Evolutionary conservation across 495 filamentous ascomycete genomes (phyloP).

Genomic region (Talaromyces wortmannii): DNA sequence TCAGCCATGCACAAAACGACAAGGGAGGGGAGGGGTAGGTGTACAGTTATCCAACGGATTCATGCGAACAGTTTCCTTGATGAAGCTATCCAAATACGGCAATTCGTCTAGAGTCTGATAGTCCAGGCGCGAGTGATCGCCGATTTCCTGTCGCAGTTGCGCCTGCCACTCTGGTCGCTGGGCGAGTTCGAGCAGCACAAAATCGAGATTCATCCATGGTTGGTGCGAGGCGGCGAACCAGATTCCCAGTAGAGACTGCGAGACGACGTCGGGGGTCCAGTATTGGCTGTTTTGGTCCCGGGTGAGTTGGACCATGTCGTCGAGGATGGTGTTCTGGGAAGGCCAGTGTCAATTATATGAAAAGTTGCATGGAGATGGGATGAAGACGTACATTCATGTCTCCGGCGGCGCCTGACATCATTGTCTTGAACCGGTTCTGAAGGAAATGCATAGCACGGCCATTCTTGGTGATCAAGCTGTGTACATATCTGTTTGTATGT

Average conservation of each 20-base stretch:
- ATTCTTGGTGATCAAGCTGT: neutral
- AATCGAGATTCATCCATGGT: constrained; percentile 9
- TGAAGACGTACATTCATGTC: no score
- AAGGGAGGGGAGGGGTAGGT: neutral
- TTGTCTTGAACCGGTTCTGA: neutral
- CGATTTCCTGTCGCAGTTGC: constrained; percentile 6
- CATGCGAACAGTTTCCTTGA: neutral
- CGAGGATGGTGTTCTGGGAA: neutral
- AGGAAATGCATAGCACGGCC: constrained; percentile 2
- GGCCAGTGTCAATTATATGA: neutral
- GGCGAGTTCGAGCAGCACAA: constrained; percentile 2
- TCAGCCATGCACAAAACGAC: neutral
- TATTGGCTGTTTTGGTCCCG: neutral
- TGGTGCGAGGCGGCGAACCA: constrained; percentile 13
- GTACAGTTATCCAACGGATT: neutral
- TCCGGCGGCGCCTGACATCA: neutral
- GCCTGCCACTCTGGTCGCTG: constrained; percentile 9
- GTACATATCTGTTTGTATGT: neutral
- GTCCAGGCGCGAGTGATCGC: neutral
- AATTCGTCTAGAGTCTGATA: constrained; percentile 1
- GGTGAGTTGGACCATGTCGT: neutral
- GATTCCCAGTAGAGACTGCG: constrained; percentile 8
- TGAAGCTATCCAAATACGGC: neutral
- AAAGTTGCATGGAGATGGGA: no score
- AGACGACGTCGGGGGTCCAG: constrained; percentile 6